Base-by-base conservation (phyloP, 768 basidiomycete species). In the Naganishia randhawae region DNA sequence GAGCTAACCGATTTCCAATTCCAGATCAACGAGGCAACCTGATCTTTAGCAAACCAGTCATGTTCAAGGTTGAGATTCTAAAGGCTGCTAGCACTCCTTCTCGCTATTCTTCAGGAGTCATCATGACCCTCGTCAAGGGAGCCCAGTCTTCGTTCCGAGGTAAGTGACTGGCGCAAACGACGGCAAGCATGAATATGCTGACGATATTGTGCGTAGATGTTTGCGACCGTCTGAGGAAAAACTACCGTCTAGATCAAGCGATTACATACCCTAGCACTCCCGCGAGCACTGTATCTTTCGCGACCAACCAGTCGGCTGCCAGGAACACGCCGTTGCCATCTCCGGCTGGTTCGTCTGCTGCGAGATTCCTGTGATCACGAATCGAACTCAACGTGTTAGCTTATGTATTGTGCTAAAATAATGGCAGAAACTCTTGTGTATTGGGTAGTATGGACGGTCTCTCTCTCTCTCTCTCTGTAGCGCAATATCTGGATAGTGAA, bases 51-150 rank as follows among this genome's bases (percentile, higher is more conserved):
- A 53, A 54, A 25, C 48, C 69, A 9, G 87, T 88, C 41, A 86
- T 86, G 72, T 97, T 98, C 82, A 85, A 88, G 66, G 88, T 93
- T 39, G 92, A 95, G 75, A 82, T 93, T 72, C 82, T 85, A 37
- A 65, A 75, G 29, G 77, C 78, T 4, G 84, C 80, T 51, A 41
- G 22, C 25, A 68, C 72, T 17, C 67, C 70, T n/a, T 70, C 74
- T 9, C 85, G 81, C 70, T 87, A 83, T 81, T 81, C 83, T 69
- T 85, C 88, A 14, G 82, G 83, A 41, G 78, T 95, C 72, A 82
- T 84, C 19, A 76, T 95, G 61, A 83, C 90, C 16, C 88, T 90
- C 71, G 93, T 96, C 82, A 92, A 88, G 78, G 95, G 95, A 4
- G 88, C 92, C 19, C 82, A 86, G 50, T 90, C 90, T 27, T 87